Evolutionary conservation across 768 basidiomycete species (phyloP), one percentile per base, ranked within the genome.

Genomic region (Obba rivulosa): DNA sequence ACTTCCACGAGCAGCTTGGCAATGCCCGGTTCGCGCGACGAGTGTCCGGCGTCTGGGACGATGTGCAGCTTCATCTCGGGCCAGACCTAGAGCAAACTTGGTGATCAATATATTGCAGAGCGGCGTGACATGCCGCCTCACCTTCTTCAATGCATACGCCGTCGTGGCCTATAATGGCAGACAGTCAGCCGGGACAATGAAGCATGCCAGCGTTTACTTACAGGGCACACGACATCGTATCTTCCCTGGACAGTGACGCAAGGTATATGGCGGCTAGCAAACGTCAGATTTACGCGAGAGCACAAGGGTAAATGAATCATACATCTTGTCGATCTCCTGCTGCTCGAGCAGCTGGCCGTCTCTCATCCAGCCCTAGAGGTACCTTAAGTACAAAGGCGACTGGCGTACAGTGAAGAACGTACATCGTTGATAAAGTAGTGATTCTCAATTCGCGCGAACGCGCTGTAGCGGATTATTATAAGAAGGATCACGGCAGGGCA

Each of bases 251-350:
- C 77, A 35, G 89, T 77, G 43, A 85, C 71, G 8, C 80, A 81
- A 17, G 92, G 92, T 56, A 96, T 92, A 67, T 92, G 83, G 13
- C 92, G 89, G 55, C 91, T 93, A 11, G 20, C 23, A 47, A 7
- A 31, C 28, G 18, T 20, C 7, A 25, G 8, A 31, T 16, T 40
- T 21, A 3, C 39, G 9, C 34, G 11, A 43, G 38, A 18, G 28
- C 20, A 11, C 16, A 16, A 18, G 21, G 16, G 45, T 37, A 46
- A 23, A 36, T 31, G 13, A 17, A 7, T 57, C 77, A 34, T 57
- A 86, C 91, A 96, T 95, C 69, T 91, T 93, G 54, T 87, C 87
- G 47, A 95, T 88, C 55, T 81, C 78, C 66, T 90, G 87, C 53
- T 74, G 73, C 55, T 92, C 88, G 37, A 96, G 71, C 16, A 96